These are phyloP conservation scores for Coemansia linderi DNA, from an alignment of 371 early-diverging fungal genomes.

Conservation along the genomic window DNA sequence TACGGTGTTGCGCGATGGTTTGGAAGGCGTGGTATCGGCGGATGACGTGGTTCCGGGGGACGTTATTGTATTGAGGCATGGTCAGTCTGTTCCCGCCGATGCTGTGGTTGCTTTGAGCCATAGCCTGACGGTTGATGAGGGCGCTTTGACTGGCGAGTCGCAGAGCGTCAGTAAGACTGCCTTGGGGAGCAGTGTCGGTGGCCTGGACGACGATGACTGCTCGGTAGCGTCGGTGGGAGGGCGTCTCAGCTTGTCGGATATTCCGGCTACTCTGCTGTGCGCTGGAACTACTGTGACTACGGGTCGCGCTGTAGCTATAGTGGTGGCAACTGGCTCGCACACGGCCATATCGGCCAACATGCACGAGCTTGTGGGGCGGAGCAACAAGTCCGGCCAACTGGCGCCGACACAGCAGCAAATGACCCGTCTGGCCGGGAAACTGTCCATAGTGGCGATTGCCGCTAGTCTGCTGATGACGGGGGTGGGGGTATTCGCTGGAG, in stretches of 20 bases:
- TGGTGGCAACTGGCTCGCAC: slow-evolving; percentile 33
- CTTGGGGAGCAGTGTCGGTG: slow-evolving; percentile 36
- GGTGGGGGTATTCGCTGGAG: slow-evolving; percentile 14
- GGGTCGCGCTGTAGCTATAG: slow-evolving; percentile 37
- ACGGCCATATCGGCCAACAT: slow-evolving; percentile 24
- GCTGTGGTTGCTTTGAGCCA: slow-evolving; percentile 78
- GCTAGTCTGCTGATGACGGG: slow-evolving; percentile 13
- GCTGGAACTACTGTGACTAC: slow-evolving; percentile 39
- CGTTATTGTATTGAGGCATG: slow-evolving; percentile 77
- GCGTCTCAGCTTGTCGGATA: neutral
- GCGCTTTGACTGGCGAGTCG: slow-evolving; percentile 96
- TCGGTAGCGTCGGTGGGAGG: neutral
- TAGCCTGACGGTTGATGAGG: slow-evolving; percentile 84
- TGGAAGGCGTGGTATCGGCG: slow-evolving; percentile 27
- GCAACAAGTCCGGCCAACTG: neutral
- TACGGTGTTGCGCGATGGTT: slow-evolving; percentile 36
- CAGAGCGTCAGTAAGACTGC: slow-evolving; percentile 71
- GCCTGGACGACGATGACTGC: neutral
- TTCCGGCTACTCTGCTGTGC: slow-evolving; percentile 25
- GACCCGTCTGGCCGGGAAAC: slow-evolving; percentile 18
- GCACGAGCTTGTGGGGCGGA: slow-evolving; percentile 5
- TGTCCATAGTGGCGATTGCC: slow-evolving; percentile 16
- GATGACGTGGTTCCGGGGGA: slow-evolving; percentile 61
- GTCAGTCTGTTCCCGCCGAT: slow-evolving; percentile 92
- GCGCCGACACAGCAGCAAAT: slow-evolving; percentile 30